phyloP scores from a whole-genome alignment of 805 yeast genomes.

The Sugiyamaella floridensis region DNA sequence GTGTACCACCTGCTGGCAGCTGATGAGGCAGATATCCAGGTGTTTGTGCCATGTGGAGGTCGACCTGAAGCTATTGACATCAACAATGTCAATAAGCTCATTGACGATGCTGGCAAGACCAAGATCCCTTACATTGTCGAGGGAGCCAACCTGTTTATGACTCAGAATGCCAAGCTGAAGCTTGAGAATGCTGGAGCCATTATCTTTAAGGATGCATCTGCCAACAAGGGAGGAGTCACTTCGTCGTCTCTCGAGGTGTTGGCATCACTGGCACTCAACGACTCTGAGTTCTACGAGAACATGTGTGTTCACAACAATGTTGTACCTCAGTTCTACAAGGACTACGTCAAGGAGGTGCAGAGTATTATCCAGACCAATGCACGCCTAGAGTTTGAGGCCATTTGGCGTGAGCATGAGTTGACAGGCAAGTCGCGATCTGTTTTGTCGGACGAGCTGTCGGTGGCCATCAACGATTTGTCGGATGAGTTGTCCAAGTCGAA shows the following conservation, averaged over 20 bases:
- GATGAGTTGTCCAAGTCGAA: constrained; percentile 78
- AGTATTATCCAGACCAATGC: constrained; percentile 70
- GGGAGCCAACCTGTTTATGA: constrained; percentile 93
- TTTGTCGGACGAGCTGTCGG: constrained; percentile 76
- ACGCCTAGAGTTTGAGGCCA: constrained; percentile 70
- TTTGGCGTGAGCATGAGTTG: constrained; percentile 67
- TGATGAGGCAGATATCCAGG: constrained; percentile 57
- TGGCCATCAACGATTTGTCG: constrained; percentile 74
- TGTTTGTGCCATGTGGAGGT: constrained; percentile 98
- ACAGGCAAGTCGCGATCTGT: constrained; percentile 55
- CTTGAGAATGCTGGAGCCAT: constrained; percentile 83
- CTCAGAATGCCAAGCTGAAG: constrained; percentile 85
- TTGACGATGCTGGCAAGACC: constrained; percentile 73
- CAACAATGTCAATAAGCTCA: constrained; percentile 63
- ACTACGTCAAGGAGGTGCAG: constrained; percentile 84
- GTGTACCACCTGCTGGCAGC: constrained; percentile 75
- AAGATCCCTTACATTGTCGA: constrained; percentile 85
- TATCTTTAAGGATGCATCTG: constrained; percentile 90
- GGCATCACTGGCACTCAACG: constrained; percentile 88
- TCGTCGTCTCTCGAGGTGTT: constrained; percentile 92
- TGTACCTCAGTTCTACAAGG: constrained; percentile 67
- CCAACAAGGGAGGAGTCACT: constrained; percentile 98
- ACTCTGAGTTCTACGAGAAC: constrained; percentile 65
- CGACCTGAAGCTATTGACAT: constrained; percentile 94
- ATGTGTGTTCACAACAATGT: constrained; percentile 58